Evolutionary conservation across 2,329 filamentous ascomycete genomes (phyloP).

Genomic region (Didymella glomerata): DNA sequence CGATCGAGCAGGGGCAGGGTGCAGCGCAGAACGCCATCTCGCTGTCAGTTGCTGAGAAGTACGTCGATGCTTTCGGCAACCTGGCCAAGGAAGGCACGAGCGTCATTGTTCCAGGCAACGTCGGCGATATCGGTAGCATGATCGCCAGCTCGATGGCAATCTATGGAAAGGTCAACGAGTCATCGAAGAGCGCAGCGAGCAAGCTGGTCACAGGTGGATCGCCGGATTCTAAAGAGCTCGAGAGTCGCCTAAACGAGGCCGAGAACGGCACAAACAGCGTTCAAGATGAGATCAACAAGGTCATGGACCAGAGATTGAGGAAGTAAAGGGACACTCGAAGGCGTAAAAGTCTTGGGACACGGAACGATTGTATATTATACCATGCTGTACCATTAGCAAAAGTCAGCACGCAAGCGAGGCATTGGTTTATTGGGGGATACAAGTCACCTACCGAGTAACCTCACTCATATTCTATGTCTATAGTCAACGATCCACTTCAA

Average conservation of each 20-base stretch:
- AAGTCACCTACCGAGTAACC: conserved; percentile 24
- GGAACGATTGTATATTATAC: conserved; percentile 43
- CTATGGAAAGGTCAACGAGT: conserved; percentile 89
- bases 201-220: conserved; percentile 44
- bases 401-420: conserved; percentile 28
- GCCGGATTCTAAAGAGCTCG: conserved; percentile 37
- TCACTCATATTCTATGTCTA: conserved; percentile 3
- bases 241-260: conserved; percentile 36
- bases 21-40: conserved; percentile 85
- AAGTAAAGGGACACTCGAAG: conserved; percentile 25
- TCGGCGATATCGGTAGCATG: conserved; percentile 95
- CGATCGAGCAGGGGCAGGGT: conserved; percentile 76
- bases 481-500: conserved; percentile 8
- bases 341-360: not conserved
- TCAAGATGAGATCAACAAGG: conserved; percentile 44
- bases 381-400: conserved; percentile 44
- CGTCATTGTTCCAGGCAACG: conserved; percentile 94
- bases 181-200: conserved; percentile 73
- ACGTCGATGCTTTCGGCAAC: conserved; percentile 92
- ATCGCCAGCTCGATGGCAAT: conserved; percentile 95
- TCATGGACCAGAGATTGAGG: conserved; percentile 48
- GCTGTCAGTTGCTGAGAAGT: conserved; percentile 93
- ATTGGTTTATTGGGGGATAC: conserved; percentile 30
- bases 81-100: conserved; percentile 95
- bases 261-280: conserved; percentile 37